A percentile compares a stretch with the other conserved stretches of the same genome.
Conservation (phyloP, 1,139 yeast species). For the Candida tunisiensis region DNA sequence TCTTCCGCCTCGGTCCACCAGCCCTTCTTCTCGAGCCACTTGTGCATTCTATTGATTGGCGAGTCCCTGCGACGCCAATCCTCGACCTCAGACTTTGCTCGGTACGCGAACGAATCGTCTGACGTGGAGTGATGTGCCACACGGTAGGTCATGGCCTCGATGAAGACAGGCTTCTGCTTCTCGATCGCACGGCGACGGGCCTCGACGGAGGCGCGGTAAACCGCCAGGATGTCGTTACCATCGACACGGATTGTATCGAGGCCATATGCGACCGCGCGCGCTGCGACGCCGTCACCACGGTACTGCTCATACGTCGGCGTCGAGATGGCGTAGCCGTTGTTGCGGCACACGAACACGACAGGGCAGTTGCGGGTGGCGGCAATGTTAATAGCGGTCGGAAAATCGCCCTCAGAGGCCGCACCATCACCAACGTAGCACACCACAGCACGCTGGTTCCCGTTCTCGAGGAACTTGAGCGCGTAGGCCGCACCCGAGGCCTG, state of each 20-base stretch:
- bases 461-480: constrained; percentile 15
- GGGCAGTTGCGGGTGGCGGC: constrained; percentile 22
- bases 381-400: constrained; percentile 21
- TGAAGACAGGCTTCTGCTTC: constrained; percentile 17
- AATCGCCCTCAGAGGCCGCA: constrained; percentile 23
- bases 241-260: constrained; percentile 21
- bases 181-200: constrained; percentile 17
- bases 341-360: constrained; percentile 18
- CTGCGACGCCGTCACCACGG: constrained; percentile 21
- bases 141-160: constrained; percentile 22
- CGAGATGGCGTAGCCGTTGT: constrained; percentile 22
- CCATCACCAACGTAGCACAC: constrained; percentile 22
- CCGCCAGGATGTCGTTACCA: constrained; percentile 21
- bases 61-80: constrained; percentile 21
- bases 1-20: constrained; percentile 20
- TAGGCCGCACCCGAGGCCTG: constrained; percentile 24
- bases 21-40: constrained; percentile 15
- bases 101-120: constrained; percentile 22
- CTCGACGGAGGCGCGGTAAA: constrained; percentile 14
- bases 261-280: constrained; percentile 20
- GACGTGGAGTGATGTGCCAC: constrained; percentile 22
- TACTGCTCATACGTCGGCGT: constrained; percentile 21
- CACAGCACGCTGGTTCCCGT: constrained; percentile 7
- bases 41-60: constrained; percentile 18
- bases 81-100: constrained; percentile 19